These are phyloP conservation scores for Evernia prunastri DNA, from an alignment of 495 filamentous ascomycete species.

Conservation along the genomic window DNA sequence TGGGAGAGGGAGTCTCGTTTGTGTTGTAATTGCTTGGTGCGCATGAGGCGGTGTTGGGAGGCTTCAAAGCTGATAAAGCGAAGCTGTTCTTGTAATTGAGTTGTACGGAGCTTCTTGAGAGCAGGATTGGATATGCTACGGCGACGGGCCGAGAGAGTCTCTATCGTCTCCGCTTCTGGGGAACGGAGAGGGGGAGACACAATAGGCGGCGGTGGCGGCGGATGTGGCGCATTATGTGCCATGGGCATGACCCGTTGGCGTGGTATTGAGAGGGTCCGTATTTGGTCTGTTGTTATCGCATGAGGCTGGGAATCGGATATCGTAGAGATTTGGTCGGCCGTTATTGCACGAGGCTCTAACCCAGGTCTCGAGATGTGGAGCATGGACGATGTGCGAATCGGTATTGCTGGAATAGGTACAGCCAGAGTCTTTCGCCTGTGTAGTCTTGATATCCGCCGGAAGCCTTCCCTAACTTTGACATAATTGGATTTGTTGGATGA, in stretches of 20 bases:
- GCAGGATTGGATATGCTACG: constrained; percentile 21
- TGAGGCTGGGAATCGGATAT: constrained; percentile 17
- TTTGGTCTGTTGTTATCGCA: constrained; percentile 13
- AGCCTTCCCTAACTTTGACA: constrained; percentile 24
- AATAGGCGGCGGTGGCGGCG: constrained; percentile 16
- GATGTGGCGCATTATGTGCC: constrained; percentile 7
- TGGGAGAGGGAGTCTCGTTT: constrained; percentile 14
- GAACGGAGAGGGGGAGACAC: constrained; percentile 13
- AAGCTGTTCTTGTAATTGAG: constrained; percentile 28
- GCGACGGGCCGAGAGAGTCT: constrained; percentile 17
- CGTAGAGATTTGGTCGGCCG: constrained; percentile 14
- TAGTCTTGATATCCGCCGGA: constrained; percentile 26
- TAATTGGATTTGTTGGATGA: constrained; percentile 26
- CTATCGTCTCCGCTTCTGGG: constrained; percentile 5
- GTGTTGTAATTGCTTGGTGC: constrained; percentile 17
- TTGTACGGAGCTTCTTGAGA: constrained; percentile 23
- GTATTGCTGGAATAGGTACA: constrained; percentile 16
- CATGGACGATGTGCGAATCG: constrained; percentile 18
- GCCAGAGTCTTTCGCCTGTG: constrained; percentile 22
- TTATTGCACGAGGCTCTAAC: constrained; percentile 20
- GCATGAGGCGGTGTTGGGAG: constrained; percentile 25
- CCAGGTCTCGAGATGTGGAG: constrained; percentile 8
- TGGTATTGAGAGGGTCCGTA: constrained; percentile 5
- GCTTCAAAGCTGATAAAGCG: constrained; percentile 27
- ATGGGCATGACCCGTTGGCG: constrained; percentile 10